Evolutionary conservation across 2,329 filamentous ascomycete genomes (phyloP), one percentile per base, ranked within the genome.

Genomic region (Alternaria hordeiaustralica): DNA sequence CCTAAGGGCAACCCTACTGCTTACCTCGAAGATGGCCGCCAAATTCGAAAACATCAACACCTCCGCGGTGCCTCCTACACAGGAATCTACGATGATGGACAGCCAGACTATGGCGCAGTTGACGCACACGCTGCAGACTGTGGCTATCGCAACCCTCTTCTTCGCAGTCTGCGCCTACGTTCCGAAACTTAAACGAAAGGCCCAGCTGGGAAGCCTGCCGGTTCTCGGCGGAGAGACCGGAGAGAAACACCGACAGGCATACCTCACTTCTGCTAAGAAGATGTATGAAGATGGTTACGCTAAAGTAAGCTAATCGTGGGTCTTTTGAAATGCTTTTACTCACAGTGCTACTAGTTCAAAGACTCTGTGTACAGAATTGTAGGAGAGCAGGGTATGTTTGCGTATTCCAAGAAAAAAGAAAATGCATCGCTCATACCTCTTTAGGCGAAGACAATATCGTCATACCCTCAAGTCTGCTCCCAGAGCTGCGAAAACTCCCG

Each of bases 401-500:
- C 33, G 23, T 10, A 10, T 20, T 23, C 12, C 3, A 28, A 33
- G 3, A 55, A 41, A 33, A 43, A 10, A 15, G 25, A n/a, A 30
- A 9, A 9, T n/a, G 15, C 21, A 8, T 25, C 12, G 21, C 68
- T 74, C n/a, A 74, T 36, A 13, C 6, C n/a, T 58, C 12, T 20
- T 4, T 41, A 74, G 74, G 67, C 36, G 64, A 71, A 33, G 66
- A 73, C 25, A 71, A 47, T 6, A 59, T 80, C 7, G 67, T 80
- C 4, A 54, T 80, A 20, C 70, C 72, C 45, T 46, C 57, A n/a
- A 68, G 57, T 23, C 71, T 79, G 23, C 59, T 79, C 13, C 74
- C 73, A 5, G 79, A 80, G 51, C 51, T 80, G 21, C 65, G 75
- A 45, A 78, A 70, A 43, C 65, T 79, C 13, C 69, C 76, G 0